Percentiles rank a stretch among this genome's conserved stretches.
Evolutionary conservation across 2,329 filamentous ascomycete genomes (phyloP).

Genomic region (Alternaria atra): DNA sequence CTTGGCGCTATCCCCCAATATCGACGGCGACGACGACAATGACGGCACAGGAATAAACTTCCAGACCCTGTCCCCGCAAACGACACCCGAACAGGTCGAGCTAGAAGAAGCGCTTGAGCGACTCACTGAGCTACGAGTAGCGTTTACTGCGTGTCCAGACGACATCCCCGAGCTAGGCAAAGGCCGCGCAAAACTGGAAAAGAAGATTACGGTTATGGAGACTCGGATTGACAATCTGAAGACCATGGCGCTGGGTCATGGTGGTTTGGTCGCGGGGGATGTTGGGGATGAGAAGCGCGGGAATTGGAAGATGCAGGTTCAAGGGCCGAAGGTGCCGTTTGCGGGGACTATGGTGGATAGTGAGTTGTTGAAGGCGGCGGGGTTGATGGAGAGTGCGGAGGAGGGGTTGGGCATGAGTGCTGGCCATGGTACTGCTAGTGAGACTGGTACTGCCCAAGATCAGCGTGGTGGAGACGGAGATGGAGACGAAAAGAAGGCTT

Average conservation of each 20-base stretch:
- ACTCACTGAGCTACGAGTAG: conserved; percentile 26
- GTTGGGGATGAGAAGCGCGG: conserved; percentile 21
- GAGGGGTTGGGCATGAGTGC: neutral
- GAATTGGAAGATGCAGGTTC: conserved; percentile 29
- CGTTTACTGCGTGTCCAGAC: conserved; percentile 30
- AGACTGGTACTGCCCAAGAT: neutral
- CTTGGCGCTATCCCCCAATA: conserved; percentile 17
- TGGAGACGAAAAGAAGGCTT: conserved; percentile 10
- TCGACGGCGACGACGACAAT: neutral
- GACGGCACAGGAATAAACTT: conserved; percentile 3
- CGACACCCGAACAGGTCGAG: conserved; percentile 30
- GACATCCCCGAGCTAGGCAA: conserved; percentile 20
- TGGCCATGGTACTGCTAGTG: neutral
- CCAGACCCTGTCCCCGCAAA: conserved; percentile 15
- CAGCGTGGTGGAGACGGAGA: conserved; percentile 1
- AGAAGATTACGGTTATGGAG: conserved; percentile 30
- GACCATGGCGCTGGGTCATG: conserved; percentile 25
- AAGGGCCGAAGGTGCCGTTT: conserved; percentile 37
- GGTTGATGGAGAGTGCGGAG: conserved; percentile 33
- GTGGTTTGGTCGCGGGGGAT: conserved; percentile 26
- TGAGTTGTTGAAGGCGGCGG: conserved; percentile 41
- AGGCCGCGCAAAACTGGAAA: conserved; percentile 30
- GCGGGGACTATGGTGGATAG: conserved; percentile 44
- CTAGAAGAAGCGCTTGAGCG: conserved; percentile 23
- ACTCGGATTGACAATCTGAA: conserved; percentile 25